Base-by-base conservation (phyloP, 2,329 filamentous ascomycete genomes). In the Akanthomyces muscarius region DNA sequence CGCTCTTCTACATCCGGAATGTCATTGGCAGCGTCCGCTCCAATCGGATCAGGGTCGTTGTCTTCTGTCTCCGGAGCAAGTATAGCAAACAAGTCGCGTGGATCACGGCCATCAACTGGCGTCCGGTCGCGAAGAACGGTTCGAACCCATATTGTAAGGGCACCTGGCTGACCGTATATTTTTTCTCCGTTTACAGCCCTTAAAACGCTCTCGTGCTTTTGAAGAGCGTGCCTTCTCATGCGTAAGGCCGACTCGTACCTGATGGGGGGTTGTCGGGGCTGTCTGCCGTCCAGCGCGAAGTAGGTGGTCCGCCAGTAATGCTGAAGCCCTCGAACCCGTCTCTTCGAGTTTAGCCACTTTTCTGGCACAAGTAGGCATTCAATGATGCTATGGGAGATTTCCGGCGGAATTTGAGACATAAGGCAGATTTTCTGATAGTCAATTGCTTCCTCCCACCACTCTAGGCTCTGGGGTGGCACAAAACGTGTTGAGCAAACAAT, bases 381-480 rank as follows among this genome's bases (percentile, higher is more conserved):
- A 18, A 61, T 13, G 6, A 61, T 47, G 30, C 8, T 33, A 33
- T 33, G 30, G 7, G 41, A 28, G 10, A 61, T 11, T 18, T 54
- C n/a, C 2, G 11, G 1, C 2, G 48, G 48, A 21, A 54, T 14
- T 10, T 21, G 6, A 8, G n/a, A 5, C 28, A n/a, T n/a, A 28
- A 23, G 28, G 8, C 41, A 47, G 7, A 48, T 8, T 7, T 1
- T 11, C 7, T 48, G 25, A 16, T 36, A 54, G 3, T 48, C 16
- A n/a, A 21, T 47, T 7, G 59, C 50, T 14, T 61, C 50, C 41
- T 21, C 18, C 59, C 59, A 61, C 50, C 59, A 55, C 10, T 45
- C 30, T n/a, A 54, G 7, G 50, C n/a, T 48, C 16, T 61, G 59
- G 3, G 59, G 42, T 5, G 50, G 59, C 28, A 61, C 50, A 33